A percentile compares a stretch with the other conserved stretches of the same genome.
Evolutionary conservation across 2,329 filamentous ascomycete genomes (phyloP).

Genomic region (Fulvia fulva): DNA sequence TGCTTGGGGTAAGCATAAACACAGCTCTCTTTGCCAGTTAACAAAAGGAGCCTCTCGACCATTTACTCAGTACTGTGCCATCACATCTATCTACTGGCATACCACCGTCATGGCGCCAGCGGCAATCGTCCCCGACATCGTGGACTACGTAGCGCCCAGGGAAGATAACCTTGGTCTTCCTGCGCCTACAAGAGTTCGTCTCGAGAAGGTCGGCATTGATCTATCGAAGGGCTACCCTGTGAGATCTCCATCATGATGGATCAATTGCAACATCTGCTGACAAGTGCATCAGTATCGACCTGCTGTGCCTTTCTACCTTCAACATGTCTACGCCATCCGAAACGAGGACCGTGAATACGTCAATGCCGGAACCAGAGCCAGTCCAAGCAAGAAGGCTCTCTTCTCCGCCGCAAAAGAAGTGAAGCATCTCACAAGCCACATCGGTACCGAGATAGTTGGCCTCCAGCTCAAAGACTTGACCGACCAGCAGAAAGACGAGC

Average conservation of each 20-base stretch:
- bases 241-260: background rate
- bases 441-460: constrained; percentile 62
- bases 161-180: constrained; percentile 65
- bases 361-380: constrained; percentile 61
- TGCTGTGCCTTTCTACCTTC: constrained; percentile 61
- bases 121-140: constrained; percentile 42
- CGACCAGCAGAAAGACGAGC: constrained; percentile 56
- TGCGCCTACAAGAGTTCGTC: constrained; percentile 51
- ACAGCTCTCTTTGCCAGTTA: background rate
- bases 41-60: background rate
- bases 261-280: background rate
- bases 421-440: constrained; percentile 58
- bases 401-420: constrained; percentile 60
- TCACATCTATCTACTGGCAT: background rate
- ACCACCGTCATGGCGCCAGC: constrained; percentile 17
- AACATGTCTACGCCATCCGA: constrained; percentile 66
- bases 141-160: constrained; percentile 57
- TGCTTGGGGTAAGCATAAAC: background rate
- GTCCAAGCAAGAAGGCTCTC: constrained; percentile 57
- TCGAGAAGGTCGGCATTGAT: constrained; percentile 67
- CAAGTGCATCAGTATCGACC: constrained; percentile 52
- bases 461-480: constrained; percentile 61
- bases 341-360: constrained; percentile 51
- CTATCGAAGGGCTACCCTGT: constrained; percentile 64
- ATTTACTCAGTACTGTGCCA: background rate